Percentiles rank a stretch among this genome's conserved stretches.
Conservation (phyloP, 2,329 filamentous ascomycete genomes). For the Paecilomyces variotii region DNA sequence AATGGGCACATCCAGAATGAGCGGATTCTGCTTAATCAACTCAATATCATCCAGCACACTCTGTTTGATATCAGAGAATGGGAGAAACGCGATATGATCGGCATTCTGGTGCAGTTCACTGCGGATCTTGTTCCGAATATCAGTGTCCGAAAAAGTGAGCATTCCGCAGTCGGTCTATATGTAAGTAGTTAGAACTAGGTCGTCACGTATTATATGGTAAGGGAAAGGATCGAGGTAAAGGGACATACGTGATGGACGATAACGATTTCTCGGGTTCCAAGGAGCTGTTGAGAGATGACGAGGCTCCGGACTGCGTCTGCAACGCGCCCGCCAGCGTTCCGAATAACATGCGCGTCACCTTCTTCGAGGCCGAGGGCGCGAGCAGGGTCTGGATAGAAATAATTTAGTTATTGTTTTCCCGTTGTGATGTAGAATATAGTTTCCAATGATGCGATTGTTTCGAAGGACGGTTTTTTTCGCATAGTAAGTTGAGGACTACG, state of each 20-base stretch:
- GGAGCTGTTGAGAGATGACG: constrained; percentile 69
- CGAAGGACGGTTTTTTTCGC: too few species aligned
- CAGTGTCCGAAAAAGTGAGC: constrained; percentile 56
- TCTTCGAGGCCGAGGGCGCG: constrained; percentile 62
- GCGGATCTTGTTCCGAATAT: constrained; percentile 55
- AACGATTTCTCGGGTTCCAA: constrained; percentile 67
- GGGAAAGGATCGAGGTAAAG: background rate
- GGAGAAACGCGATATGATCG: constrained; percentile 52
- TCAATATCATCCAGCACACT: constrained; percentile 60
- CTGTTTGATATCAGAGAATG: constrained; percentile 56
- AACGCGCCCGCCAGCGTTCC: constrained; percentile 62
- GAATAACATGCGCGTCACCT: constrained; percentile 71
- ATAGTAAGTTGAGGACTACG: too few species aligned
- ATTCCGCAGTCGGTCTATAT: constrained; percentile 63
- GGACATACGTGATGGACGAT: constrained; percentile 43
- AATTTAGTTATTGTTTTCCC: background rate
- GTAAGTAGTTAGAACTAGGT: background rate
- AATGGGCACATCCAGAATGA: constrained; percentile 55
- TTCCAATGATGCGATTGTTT: too few species aligned
- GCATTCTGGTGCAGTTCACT: constrained; percentile 41
- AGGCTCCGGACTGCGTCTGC: constrained; percentile 65
- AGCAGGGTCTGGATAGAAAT: constrained; percentile 47
- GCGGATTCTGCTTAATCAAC: constrained; percentile 50
- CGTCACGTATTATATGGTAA: background rate
- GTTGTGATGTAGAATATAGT: background rate